These are phyloP conservation scores for Stellera chamaejasme DNA, from an alignment of 345 rosid genomes.

Conservation along the genomic window DNA sequence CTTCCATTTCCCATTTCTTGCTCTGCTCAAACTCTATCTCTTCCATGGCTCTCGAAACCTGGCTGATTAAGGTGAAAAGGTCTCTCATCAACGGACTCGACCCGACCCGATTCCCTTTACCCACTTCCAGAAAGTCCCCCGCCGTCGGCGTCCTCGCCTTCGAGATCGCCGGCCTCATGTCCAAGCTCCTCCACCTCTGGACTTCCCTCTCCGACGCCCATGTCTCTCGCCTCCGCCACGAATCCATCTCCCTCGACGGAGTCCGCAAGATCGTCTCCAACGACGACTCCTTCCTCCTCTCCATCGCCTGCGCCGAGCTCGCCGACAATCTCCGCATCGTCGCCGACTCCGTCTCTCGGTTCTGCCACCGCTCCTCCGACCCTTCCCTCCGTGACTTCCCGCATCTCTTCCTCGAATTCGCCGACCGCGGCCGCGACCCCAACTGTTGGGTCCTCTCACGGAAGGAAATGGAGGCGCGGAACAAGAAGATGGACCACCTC, in stretches of 20 bases:
- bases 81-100: slow-evolving; percentile 47
- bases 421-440: slow-evolving; percentile 54
- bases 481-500: slow-evolving; percentile 72
- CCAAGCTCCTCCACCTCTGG: slow-evolving; percentile 76
- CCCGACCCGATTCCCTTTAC: slow-evolving; percentile 28
- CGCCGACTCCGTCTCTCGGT: slow-evolving; percentile 52
- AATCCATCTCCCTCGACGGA: slow-evolving; percentile 63
- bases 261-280: slow-evolving; percentile 71
- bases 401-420: slow-evolving; percentile 45
- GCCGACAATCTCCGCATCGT: slow-evolving; percentile 45
- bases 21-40: no score
- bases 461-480: slow-evolving; percentile 60
- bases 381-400: slow-evolving; percentile 41
- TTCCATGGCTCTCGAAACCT: slow-evolving; percentile 84
- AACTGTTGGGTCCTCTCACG: slow-evolving; percentile 50
- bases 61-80: slow-evolving; percentile 60
- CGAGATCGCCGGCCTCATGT: slow-evolving; percentile 80
- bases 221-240: slow-evolving; percentile 50
- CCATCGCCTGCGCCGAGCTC: slow-evolving; percentile 81
- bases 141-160: slow-evolving; percentile 56
- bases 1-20: no score
- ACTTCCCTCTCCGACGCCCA: slow-evolving; percentile 66
- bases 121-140: slow-evolving; percentile 22
- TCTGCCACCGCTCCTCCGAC: slow-evolving; percentile 48
- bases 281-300: slow-evolving; percentile 73